Conservation (phyloP, 2,329 filamentous ascomycete species). For the Alternaria angustiovoidea region DNA sequence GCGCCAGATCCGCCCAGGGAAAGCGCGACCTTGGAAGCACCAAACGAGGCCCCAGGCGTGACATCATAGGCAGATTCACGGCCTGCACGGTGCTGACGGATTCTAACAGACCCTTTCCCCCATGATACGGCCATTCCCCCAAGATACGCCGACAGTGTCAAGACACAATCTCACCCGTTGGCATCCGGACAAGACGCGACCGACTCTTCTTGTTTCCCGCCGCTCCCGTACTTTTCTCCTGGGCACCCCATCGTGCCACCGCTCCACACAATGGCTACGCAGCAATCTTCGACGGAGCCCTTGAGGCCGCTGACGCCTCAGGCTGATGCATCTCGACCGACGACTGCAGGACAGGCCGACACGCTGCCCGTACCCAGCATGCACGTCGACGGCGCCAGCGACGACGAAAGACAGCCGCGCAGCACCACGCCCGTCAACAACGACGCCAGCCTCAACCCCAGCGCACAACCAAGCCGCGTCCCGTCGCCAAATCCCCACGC, state of each 20-base stretch:
- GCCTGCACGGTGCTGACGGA: slow-evolving; percentile 23
- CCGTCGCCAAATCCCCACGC: slow-evolving; percentile 43
- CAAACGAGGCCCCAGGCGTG: background rate
- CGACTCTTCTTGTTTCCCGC: slow-evolving; percentile 20
- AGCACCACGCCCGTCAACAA: slow-evolving; percentile 18
- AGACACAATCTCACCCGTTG: slow-evolving; percentile 31
- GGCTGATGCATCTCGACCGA: slow-evolving; percentile 16
- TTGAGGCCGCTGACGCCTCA: slow-evolving; percentile 32
- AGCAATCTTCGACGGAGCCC: slow-evolving; percentile 42
- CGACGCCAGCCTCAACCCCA: slow-evolving; percentile 23
- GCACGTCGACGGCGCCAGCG: slow-evolving; percentile 25
- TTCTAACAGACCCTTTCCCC: background rate
- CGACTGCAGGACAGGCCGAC: slow-evolving; percentile 14
- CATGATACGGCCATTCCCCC: background rate
- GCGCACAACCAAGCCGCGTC: slow-evolving; percentile 35
- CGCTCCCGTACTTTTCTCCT: slow-evolving; percentile 14
- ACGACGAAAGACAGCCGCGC: slow-evolving; percentile 25
- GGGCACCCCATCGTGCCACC: background rate
- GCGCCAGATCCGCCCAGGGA: slow-evolving; percentile 10
- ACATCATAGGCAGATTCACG: slow-evolving; percentile 16
- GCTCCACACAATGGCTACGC: slow-evolving; percentile 34
- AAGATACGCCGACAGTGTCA: slow-evolving; percentile 17
- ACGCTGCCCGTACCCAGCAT: slow-evolving; percentile 34
- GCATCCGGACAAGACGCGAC: slow-evolving; percentile 35
- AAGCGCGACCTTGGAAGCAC: slow-evolving; percentile 2